A percentile compares a stretch with the other conserved stretches of the same genome.
Evolutionary conservation across 129 eudicot genomes (phyloP).

Genomic region (Silybum marianum): DNA sequence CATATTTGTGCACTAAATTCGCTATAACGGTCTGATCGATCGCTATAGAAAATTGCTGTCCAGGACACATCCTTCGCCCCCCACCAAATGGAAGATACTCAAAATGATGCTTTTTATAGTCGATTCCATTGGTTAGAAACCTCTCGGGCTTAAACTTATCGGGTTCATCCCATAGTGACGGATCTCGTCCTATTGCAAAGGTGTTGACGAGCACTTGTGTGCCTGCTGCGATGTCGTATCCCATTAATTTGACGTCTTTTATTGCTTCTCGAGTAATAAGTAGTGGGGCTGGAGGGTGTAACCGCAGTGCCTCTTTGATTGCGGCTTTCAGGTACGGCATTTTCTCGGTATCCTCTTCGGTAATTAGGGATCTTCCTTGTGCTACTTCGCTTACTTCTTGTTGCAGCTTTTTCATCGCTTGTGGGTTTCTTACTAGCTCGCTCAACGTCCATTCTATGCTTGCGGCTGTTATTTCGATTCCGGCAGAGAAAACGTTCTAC

Average conservation of each 20-base stretch:
- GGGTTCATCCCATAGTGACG: constrained; percentile 5
- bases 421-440: constrained; percentile 46
- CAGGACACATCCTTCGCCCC: constrained; percentile 45
- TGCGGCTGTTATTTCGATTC: constrained; percentile 41
- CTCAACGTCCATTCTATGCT: constrained; percentile 46
- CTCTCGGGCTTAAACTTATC: constrained; percentile 57
- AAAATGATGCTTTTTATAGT: constrained; percentile 41
- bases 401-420: constrained; percentile 33
- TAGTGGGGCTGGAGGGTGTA: constrained; percentile 40
- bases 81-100: constrained; percentile 60
- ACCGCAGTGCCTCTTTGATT: constrained; percentile 46
- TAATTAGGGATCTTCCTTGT: constrained; percentile 11
- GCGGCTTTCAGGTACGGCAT: constrained; percentile 55
- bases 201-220: not conserved
- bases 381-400: constrained; percentile 36
- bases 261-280: constrained; percentile 13
- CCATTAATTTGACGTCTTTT: constrained; percentile 2
- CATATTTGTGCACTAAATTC: constrained; percentile 38
- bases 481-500: constrained; percentile 47
- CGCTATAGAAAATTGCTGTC: constrained; percentile 24
- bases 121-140: constrained; percentile 34
- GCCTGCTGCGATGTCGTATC: not conserved
- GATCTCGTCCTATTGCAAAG: constrained; percentile 49
- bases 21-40: constrained; percentile 45
- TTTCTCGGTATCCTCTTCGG: constrained; percentile 39